A percentile compares a stretch with the other conserved stretches of the same genome.
phyloP scores from a whole-genome alignment of 225 moss, liverwort and hornwort genomes.

The Anthoceros angustus region DNA sequence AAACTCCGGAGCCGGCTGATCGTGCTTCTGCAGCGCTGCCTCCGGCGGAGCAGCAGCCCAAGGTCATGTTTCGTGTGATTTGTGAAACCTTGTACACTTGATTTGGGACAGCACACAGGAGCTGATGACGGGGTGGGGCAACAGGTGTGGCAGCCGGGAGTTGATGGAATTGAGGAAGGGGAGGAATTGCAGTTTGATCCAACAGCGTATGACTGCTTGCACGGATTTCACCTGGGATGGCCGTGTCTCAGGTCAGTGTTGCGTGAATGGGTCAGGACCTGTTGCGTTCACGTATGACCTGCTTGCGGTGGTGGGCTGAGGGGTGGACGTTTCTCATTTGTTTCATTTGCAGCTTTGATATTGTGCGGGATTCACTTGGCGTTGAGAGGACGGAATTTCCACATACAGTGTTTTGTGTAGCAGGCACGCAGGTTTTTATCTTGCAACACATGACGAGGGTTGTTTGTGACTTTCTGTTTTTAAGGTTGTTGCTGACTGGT shows the following conservation, averaged over 20 bases:
- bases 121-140: no score
- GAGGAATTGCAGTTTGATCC: slow-evolving; percentile 93
- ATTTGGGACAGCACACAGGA: no score
- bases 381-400: slow-evolving; percentile 75
- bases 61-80: not conserved
- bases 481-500: not conserved
- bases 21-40: not conserved
- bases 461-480: not conserved
- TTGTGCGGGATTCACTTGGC: slow-evolving; percentile 71
- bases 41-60: not conserved
- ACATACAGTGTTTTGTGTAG: slow-evolving; percentile 59
- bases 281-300: not conserved
- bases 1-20: not conserved
- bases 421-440: slow-evolving; percentile 68
- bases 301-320: not conserved
- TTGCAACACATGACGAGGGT: not conserved
- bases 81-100: no score
- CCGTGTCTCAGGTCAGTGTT: slow-evolving; percentile 70
- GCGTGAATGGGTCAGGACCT: not conserved
- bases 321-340: not conserved
- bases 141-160: slow-evolving; percentile 90
- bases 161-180: slow-evolving; percentile 69
- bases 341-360: slow-evolving; percentile 46
- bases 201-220: slow-evolving; percentile 77
- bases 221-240: slow-evolving; percentile 91